Evolutionary conservation across 2,329 filamentous ascomycete genomes (phyloP), one percentile per base, ranked within the genome.

Genomic region (Pseudocercospora eumusae): DNA sequence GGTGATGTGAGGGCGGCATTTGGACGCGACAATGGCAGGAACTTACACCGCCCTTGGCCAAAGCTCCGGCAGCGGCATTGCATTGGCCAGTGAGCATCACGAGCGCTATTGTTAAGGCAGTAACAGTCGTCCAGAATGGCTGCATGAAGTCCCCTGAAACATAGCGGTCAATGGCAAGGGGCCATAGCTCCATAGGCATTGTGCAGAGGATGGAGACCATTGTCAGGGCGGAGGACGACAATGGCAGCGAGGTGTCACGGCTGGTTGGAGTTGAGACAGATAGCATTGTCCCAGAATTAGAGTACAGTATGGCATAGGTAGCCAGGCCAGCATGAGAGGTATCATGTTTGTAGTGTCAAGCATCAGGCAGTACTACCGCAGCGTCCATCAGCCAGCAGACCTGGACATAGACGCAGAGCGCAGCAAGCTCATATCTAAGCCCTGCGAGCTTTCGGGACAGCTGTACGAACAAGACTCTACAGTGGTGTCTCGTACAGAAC

Each of bases 71-170:
- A 33, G 15, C 28, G 50, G 18, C 28, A 33, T 54, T 27, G 52
- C 20, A 54, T 54, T 54, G 28, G 52, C 52, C 52, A 25, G 52
- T 25, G 13, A 36, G 4, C 27, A 31, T 54, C 52, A 54, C 28
- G 52, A 36, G 28, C n/a, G 52, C 52, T 33, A 40, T 36, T 40
- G 52, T 33, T 25, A 23, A 54, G 52, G 52, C 52, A 54, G 52
- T 40, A 28, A 40, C 52, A 36, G 28, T 28, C 52, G 20, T 31
- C n/a, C 27, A 54, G n/a, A 28, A 54, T 33, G 15, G 15, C 21
- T 15, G 15, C 11, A 25, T 2, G 20, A 33, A 21, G n/a, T 21
- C 28, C 18, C n/a, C 23, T 33, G 27, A n/a, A 36, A 54, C 20
- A 36, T 33, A 25, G 28, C 52, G 52, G 52, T 54, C 27, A 36